These are phyloP conservation scores for Carex arenaria DNA, from an alignment of 202 grass and related monocot genomes.

Conservation along the genomic window DNA sequence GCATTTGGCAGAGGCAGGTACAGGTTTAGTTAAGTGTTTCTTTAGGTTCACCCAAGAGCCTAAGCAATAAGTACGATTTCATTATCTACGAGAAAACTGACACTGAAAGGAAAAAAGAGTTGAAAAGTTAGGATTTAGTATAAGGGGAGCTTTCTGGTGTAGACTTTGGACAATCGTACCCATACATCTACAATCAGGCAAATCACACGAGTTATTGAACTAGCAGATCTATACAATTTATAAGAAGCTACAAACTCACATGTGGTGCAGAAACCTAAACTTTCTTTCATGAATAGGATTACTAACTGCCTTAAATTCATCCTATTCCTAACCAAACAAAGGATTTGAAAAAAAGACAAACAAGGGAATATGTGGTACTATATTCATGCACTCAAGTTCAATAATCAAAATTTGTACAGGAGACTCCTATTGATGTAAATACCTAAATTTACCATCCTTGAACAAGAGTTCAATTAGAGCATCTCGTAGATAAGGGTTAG, in stretches of 20 bases:
- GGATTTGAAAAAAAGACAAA: not conserved
- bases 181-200: not conserved
- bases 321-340: not conserved
- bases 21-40: no score
- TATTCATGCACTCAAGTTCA: conserved; percentile 13
- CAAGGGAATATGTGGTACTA: not conserved
- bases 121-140: not conserved
- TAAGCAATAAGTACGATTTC: no score
- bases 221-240: not conserved
- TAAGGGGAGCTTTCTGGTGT: not conserved
- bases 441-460: conserved; percentile 97
- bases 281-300: not conserved
- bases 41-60: no score
- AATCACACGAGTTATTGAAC: not conserved
- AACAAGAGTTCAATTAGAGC: conserved; percentile 95
- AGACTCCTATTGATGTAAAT: conserved; percentile 28
- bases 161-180: not conserved
- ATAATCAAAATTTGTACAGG: conserved; percentile 3
- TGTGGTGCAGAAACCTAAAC: not conserved
- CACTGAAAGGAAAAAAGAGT: no score
- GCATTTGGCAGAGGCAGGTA: no score
- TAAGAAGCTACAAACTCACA: not conserved
- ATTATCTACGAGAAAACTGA: no score
- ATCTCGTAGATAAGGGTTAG: conserved; percentile 98
- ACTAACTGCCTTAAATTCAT: not conserved